phyloP scores from a whole-genome alignment of 2,329 filamentous ascomycete species.

The Sporothrix variecibatus region DNA sequence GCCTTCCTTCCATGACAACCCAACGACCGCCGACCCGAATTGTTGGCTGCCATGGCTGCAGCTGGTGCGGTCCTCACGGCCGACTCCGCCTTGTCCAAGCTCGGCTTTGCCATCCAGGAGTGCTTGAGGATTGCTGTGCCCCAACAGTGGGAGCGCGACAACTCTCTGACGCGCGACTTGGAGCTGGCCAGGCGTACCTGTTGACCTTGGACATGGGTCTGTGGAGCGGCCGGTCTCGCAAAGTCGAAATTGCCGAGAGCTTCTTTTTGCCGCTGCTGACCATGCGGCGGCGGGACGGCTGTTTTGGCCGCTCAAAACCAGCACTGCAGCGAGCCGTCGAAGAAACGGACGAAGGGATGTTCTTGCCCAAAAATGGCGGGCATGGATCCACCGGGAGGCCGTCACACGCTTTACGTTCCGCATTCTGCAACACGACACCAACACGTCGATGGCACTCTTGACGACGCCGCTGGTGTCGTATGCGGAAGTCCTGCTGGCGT shows the following conservation, averaged over 20 bases:
- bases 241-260: background rate
- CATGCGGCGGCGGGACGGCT: background rate
- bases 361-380: background rate
- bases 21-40: background rate
- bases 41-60: background rate
- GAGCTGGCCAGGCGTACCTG: background rate
- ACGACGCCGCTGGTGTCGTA: background rate
- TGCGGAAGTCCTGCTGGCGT: background rate
- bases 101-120: constrained; percentile 1
- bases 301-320: background rate
- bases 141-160: background rate
- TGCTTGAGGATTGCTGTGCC: background rate
- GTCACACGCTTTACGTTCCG: background rate
- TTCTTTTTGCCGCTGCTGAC: background rate
- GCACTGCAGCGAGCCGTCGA: fast-evolving
- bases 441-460: constrained; percentile 5
- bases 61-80: background rate
- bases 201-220: background rate
- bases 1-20: background rate
- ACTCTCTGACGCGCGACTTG: background rate
- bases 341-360: background rate
- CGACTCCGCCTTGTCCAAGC: background rate
- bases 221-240: background rate
- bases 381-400: background rate
- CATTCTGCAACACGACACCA: constrained; percentile 4